A percentile compares a stretch with the other conserved stretches of the same genome.
These are phyloP conservation scores for Cairneyella variabilis DNA, from an alignment of 495 filamentous ascomycete genomes.

Conservation along the genomic window DNA sequence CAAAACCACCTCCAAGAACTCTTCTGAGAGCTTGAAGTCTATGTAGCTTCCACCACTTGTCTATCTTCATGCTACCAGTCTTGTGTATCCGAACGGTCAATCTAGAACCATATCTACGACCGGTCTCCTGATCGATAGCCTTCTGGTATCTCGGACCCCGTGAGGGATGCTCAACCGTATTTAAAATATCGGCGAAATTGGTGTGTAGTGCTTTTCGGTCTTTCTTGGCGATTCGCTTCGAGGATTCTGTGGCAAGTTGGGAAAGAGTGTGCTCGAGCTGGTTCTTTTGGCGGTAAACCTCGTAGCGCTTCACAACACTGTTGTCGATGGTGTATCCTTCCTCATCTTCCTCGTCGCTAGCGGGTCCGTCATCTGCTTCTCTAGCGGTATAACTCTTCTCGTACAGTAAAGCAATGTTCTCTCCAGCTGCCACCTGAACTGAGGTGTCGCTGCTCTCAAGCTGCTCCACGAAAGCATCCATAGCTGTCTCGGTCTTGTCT, in stretches of 20 bases:
- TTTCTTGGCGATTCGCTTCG: slow-evolving; percentile 71
- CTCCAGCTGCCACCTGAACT: slow-evolving; percentile 83
- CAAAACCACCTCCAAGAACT: slow-evolving; percentile 76
- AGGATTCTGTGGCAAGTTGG: slow-evolving; percentile 54
- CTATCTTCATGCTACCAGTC: slow-evolving; percentile 70
- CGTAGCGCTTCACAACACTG: slow-evolving; percentile 34
- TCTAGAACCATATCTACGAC: slow-evolving; percentile 71
- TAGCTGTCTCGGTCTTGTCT: slow-evolving; percentile 64
- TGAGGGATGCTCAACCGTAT: slow-evolving; percentile 74
- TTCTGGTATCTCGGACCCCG: slow-evolving; percentile 68
- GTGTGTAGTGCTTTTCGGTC: slow-evolving; percentile 73
- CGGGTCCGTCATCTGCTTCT: slow-evolving; percentile 54
- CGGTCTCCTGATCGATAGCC: slow-evolving; percentile 68
- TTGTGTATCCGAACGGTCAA: slow-evolving; percentile 72
- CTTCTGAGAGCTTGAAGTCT: slow-evolving; percentile 71
- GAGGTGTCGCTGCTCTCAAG: slow-evolving; percentile 69
- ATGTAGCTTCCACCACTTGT: slow-evolving; percentile 87
- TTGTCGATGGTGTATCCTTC: slow-evolving; percentile 39
- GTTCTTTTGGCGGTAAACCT: slow-evolving; percentile 34
- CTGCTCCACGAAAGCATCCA: slow-evolving; percentile 88
- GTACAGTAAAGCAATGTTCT: slow-evolving; percentile 86
- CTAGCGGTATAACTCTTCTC: slow-evolving; percentile 73
- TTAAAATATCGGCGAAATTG: slow-evolving; percentile 78
- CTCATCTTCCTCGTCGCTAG: slow-evolving; percentile 46
- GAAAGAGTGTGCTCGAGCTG: slow-evolving; percentile 34